Percentiles rank a stretch among this genome's conserved stretches.
phyloP scores from a whole-genome alignment of 345 rosid species.

The Eucalyptus regnans region DNA sequence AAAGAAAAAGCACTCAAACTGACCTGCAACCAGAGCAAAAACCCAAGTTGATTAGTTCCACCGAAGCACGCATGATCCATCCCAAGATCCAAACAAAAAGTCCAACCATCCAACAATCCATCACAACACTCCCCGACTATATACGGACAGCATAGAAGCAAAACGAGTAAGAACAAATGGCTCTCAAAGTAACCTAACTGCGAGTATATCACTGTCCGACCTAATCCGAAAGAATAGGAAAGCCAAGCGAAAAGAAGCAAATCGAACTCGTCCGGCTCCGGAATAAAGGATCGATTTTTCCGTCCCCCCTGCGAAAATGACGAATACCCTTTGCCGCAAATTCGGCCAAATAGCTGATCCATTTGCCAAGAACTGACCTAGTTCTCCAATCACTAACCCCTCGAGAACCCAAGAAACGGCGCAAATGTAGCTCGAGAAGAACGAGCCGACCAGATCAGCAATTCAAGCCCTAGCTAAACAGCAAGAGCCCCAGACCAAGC shows the following conservation, averaged over 20 bases:
- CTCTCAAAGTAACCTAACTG: background rate
- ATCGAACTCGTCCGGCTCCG: background rate
- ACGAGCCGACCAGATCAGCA: background rate
- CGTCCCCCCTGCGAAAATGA: background rate
- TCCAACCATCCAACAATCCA: background rate
- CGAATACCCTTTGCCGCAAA: background rate
- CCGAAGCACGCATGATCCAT: background rate
- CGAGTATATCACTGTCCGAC: background rate
- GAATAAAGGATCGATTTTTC: background rate
- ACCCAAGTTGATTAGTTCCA: background rate
- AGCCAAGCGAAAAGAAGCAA: background rate
- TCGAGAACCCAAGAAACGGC: background rate
- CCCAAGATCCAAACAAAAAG: background rate
- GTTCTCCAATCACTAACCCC: background rate
- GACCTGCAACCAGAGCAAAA: slow-evolving; percentile 18
- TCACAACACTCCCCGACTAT: background rate
- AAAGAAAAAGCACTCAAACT: slow-evolving; percentile 41
- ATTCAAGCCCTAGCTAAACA: background rate
- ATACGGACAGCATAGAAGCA: background rate
- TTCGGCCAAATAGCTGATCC: background rate
- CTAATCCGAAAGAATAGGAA: background rate
- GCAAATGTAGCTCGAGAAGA: background rate
- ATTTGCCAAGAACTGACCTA: background rate
- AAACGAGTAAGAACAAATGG: background rate
- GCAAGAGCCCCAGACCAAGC: background rate